Base-by-base conservation (phyloP, 225 moss, liverwort and hornwort species). In the Ulota crispa region DNA sequence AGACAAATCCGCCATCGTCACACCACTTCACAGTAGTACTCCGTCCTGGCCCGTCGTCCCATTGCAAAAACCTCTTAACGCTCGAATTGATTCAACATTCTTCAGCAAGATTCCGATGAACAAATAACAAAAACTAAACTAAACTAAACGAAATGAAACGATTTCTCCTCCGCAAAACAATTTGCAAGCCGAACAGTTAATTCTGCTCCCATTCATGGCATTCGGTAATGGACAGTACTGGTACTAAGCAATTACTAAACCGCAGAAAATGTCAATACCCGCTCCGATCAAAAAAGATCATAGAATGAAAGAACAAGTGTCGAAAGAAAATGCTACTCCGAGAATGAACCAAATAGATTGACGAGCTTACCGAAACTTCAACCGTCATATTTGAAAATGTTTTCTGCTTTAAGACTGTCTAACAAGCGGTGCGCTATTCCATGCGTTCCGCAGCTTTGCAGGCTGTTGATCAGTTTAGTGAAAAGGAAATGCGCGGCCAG, bases 1-100 rank as follows among this genome's bases (percentile, higher is more conserved):
- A 56, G 90, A 93, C 34, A 99, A 88, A 77, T 93, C 92, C 70
- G 96, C 86, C 96, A 96, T 93, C 67, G 77, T 6, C 24, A 63
- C 68, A 36, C 64, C 45, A 52, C 70, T 70, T 52, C 56, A 43
- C 85, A 31, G 57, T 52, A 77, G 57, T 52, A 77, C 63, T 80
- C 24, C 66, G 27, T 45, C 72, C 56, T 72, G 24, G 23, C 77
- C 66, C 64, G 56, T 84, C 81, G 79, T 64, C 64, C 70, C 75
- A 59, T 64, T 12, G 70, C 32, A 50, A 77, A 21, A 45, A n/a
- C 11, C 72, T 26, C 4, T 16, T 20, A 37, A 41, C 64, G 59
- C 39, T 71, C 62, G 4, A 80, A 73, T 54, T n/a, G 19, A 3
- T 8, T 26, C 47, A 53, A 14, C 61, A 74, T 8, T 77, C 66